Evolutionary conservation across 768 basidiomycete species (phyloP).

Genomic region (Russula earlei): DNA sequence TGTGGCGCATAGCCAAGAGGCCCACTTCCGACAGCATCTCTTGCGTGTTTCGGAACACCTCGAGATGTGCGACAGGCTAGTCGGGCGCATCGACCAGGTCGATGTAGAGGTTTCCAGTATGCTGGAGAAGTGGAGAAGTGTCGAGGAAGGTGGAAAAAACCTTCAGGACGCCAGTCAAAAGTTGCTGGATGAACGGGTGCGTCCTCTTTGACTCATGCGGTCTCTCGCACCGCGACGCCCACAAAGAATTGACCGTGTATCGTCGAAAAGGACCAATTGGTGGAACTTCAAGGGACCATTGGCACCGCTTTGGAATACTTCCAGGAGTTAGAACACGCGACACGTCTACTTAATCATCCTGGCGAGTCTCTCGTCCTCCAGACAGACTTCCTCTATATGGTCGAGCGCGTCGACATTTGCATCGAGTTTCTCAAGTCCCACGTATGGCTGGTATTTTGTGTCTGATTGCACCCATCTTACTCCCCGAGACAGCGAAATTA

Average conservation of each 20-base stretch:
- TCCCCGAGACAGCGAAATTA: conserved; percentile 60
- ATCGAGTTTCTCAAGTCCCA: conserved; percentile 83
- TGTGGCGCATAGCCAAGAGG: conserved; percentile 89
- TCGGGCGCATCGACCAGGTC: conserved; percentile 64
- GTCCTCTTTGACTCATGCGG: conserved; percentile 25
- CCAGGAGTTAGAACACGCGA: conserved; percentile 87
- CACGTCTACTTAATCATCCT: conserved; percentile 88
- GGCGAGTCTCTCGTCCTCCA: conserved; percentile 87
- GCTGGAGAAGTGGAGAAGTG: conserved; percentile 75
- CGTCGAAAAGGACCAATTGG: conserved; percentile 53
- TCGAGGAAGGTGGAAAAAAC: conserved; percentile 88
- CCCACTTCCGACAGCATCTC: conserved; percentile 82
- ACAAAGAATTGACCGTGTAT: neutral
- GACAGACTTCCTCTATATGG: conserved; percentile 90
- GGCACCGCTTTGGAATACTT: conserved; percentile 81
- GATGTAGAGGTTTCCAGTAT: conserved; percentile 70
- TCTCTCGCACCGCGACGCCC: too few relatives aligned
- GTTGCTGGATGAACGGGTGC: conserved; percentile 79
- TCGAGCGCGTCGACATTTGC: conserved; percentile 90
- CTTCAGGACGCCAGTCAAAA: conserved; percentile 87
- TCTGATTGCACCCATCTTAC: neutral
- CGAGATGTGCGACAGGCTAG: conserved; percentile 63
- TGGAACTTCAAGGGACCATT: conserved; percentile 78
- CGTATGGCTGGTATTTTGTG: conserved; percentile 38
- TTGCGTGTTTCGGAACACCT: conserved; percentile 68